phyloP scores from a whole-genome alignment of 129 eudicot genomes.

The Glebionis coronaria region DNA sequence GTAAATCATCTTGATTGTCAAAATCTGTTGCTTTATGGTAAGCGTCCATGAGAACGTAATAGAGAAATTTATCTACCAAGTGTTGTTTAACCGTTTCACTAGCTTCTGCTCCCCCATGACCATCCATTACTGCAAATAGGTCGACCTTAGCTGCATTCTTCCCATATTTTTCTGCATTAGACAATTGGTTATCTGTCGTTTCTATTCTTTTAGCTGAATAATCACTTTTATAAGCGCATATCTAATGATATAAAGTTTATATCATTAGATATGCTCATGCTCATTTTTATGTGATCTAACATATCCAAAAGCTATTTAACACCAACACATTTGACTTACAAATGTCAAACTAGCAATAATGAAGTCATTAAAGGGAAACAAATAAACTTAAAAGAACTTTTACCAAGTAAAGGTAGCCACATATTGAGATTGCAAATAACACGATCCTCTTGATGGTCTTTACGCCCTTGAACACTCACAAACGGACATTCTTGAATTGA shows the following conservation, averaged over 20 bases:
- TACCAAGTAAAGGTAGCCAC: constrained; percentile 46
- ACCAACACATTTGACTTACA: not conserved
- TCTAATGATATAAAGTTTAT: not conserved
- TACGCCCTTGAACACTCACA: constrained; percentile 51
- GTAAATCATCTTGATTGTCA: constrained; percentile 23
- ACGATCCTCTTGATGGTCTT: constrained; percentile 73
- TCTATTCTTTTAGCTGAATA: not conserved
- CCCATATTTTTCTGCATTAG: constrained; percentile 34
- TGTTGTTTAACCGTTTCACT: constrained; percentile 56
- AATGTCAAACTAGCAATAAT: constrained; percentile 4
- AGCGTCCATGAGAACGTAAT: constrained; percentile 33
- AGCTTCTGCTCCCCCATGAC: constrained; percentile 78
- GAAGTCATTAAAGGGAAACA: not conserved
- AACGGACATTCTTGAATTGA: constrained; percentile 35
- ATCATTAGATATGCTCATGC: too few relatives aligned
- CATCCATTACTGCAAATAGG: constrained; percentile 68
- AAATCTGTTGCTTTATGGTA: constrained; percentile 33
- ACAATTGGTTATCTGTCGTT: not conserved
- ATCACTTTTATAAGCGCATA: not conserved
- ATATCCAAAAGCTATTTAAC: not conserved
- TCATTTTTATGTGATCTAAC: too few relatives aligned
- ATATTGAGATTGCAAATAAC: constrained; percentile 44
- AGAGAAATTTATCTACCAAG: constrained; percentile 42
- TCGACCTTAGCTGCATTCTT: constrained; percentile 34
- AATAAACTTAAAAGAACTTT: too few relatives aligned